Evolutionary conservation across 345 rosid species (phyloP).

Genomic region (Arabis hirsuta): DNA sequence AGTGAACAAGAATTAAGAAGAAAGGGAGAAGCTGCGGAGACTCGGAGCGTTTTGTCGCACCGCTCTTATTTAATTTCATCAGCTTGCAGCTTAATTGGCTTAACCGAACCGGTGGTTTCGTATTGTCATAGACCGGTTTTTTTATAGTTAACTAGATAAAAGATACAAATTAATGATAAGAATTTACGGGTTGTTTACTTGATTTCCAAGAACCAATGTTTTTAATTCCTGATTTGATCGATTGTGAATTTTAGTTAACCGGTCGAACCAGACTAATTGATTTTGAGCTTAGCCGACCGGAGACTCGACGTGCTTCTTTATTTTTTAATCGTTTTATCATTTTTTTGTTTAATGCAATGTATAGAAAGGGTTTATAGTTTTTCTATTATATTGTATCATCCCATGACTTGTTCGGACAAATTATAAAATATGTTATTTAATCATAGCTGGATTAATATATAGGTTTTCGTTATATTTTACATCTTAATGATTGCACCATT

Average conservation of each 20-base stretch:
- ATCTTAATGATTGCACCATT: conserved; percentile 20
- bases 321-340: conserved; percentile 22
- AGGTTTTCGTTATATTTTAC: background rate
- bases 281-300: background rate
- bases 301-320: conserved; percentile 21
- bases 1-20: conserved; percentile 37
- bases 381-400: conserved; percentile 19
- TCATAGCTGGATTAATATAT: conserved; percentile 18
- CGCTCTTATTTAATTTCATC: background rate
- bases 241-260: background rate
- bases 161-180: background rate
- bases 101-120: conserved; percentile 32
- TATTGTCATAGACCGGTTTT: background rate
- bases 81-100: background rate
- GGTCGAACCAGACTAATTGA: background rate
- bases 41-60: conserved; percentile 27
- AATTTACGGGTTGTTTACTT: background rate
- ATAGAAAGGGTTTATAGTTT: conserved; percentile 11
- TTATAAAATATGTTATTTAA: background rate
- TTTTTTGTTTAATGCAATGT: background rate
- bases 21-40: conserved; percentile 34
- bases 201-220: background rate
- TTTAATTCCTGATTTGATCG: background rate
- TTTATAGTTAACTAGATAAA: background rate
- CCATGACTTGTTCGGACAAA: conserved; percentile 29